Conservation (phyloP, 140 eudicot species). For the Artemisia princeps region DNA sequence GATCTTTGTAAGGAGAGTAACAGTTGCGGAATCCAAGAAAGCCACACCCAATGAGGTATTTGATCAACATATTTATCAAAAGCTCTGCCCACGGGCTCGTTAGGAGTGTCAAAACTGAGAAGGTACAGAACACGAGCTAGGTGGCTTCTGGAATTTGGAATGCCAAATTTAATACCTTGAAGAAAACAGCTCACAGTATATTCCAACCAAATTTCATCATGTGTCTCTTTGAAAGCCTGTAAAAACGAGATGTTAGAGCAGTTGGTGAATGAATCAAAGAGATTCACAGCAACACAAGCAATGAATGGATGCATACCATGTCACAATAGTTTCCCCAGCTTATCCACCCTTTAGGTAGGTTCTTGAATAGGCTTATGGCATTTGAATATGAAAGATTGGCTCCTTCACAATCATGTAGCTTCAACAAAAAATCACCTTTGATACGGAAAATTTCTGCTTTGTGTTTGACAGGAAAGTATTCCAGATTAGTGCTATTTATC, state of each 20-base stretch:
- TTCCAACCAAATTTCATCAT: slow-evolving; percentile 93
- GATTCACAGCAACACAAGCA: slow-evolving; percentile 1
- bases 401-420: slow-evolving; percentile 91
- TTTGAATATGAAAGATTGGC: slow-evolving; percentile 90
- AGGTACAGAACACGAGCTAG: slow-evolving; percentile 96
- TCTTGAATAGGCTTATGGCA: slow-evolving; percentile 75
- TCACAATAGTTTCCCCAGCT: slow-evolving; percentile 99
- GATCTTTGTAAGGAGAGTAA: slow-evolving; percentile 84
- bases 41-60: slow-evolving; percentile 99
- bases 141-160: slow-evolving; percentile 90
- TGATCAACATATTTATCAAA: slow-evolving; percentile 89
- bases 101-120: slow-evolving; percentile 93
- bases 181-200: slow-evolving; percentile 96
- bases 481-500: slow-evolving; percentile 89
- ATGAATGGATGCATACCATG: slow-evolving; percentile 48
- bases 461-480: slow-evolving; percentile 85
- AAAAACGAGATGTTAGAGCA: slow-evolving; percentile 17
- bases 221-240: slow-evolving; percentile 90
- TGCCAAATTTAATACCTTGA: slow-evolving; percentile 89
- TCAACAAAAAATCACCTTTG: slow-evolving; percentile 86
- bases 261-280: neutral
- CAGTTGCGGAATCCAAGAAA: slow-evolving; percentile 96
- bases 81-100: slow-evolving; percentile 82
- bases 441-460: slow-evolving; percentile 92
- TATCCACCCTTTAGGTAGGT: slow-evolving; percentile 96